Conservation (phyloP, 2,329 filamentous ascomycete genomes). For the Paecilomyces niveus region DNA sequence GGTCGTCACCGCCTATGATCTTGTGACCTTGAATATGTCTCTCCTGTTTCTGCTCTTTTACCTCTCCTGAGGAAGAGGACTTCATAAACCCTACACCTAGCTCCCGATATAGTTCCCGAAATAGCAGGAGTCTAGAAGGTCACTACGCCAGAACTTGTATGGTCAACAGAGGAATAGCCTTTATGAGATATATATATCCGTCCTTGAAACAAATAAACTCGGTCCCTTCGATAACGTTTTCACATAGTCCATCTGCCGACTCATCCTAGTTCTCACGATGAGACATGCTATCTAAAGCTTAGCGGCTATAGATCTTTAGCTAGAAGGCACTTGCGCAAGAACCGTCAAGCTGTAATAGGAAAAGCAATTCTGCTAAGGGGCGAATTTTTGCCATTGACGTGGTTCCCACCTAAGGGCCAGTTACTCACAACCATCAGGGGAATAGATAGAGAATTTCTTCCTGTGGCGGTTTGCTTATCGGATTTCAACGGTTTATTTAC, state of each 20-base stretch:
- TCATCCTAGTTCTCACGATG: not conserved
- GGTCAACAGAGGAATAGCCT: not conserved
- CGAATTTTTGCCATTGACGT: not conserved
- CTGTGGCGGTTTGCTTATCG: not conserved
- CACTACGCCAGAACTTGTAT: not conserved
- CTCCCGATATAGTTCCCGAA: not conserved
- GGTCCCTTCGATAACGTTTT: not conserved
- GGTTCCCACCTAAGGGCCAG: not conserved
- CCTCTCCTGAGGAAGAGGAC: not conserved
- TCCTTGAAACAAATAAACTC: not conserved
- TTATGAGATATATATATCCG: not conserved
- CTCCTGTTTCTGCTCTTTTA: not conserved
- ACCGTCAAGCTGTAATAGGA: not conserved
- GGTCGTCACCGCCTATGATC: not conserved
- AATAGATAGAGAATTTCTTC: not conserved
- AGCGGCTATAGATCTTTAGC: not conserved
- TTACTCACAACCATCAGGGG: not conserved
- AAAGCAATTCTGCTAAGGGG: not conserved
- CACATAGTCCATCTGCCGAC: not conserved
- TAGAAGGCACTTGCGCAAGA: not conserved
- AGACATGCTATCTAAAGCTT: not conserved
- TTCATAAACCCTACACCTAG: not conserved
- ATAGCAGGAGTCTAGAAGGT: not conserved
- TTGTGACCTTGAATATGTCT: not conserved
- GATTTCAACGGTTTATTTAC: not conserved